A percentile compares a stretch with the other conserved stretches of the same genome.
phyloP scores from a whole-genome alignment of 345 rosid species.

The Trapa bicornis region DNA sequence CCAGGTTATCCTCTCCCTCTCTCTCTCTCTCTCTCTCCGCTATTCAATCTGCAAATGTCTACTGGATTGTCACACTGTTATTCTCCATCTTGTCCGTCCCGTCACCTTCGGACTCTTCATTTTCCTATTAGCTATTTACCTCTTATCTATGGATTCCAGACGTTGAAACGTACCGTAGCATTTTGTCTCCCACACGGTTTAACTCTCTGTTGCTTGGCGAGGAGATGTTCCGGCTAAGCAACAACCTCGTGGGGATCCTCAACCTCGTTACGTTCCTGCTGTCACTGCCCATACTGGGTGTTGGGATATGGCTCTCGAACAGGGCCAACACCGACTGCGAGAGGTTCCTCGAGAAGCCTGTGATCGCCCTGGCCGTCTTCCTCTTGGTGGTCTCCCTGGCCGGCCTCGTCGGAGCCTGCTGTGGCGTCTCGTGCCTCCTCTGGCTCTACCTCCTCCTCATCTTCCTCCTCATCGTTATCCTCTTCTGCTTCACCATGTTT shows the following conservation, averaged over 20 bases:
- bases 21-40: too few relatives aligned
- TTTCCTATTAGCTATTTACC: too few relatives aligned
- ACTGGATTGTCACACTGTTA: too few relatives aligned
- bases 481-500: conserved; percentile 11
- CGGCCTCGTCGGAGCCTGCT: conserved; percentile 12
- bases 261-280: conserved; percentile 2
- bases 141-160: too few relatives aligned
- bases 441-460: conserved; percentile 10
- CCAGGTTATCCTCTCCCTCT: too few relatives aligned
- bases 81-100: too few relatives aligned
- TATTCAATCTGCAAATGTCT: too few relatives aligned
- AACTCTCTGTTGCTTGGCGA: too few relatives aligned
- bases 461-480: conserved; percentile 9
- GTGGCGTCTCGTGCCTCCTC: conserved; percentile 3
- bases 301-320: not conserved
- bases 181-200: too few relatives aligned
- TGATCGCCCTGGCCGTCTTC: conserved; percentile 13
- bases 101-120: too few relatives aligned
- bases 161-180: too few relatives aligned
- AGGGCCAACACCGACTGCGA: conserved; percentile 13
- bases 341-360: conserved; percentile 11
- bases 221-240: conserved; percentile 10
- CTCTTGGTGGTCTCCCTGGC: conserved; percentile 7
- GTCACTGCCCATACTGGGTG: conserved; percentile 1
- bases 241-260: conserved; percentile 5